A percentile compares a stretch with the other conserved stretches of the same genome.
These are phyloP conservation scores for Zalaria obscura DNA, from an alignment of 2,329 filamentous ascomycete species.

Conservation along the genomic window DNA sequence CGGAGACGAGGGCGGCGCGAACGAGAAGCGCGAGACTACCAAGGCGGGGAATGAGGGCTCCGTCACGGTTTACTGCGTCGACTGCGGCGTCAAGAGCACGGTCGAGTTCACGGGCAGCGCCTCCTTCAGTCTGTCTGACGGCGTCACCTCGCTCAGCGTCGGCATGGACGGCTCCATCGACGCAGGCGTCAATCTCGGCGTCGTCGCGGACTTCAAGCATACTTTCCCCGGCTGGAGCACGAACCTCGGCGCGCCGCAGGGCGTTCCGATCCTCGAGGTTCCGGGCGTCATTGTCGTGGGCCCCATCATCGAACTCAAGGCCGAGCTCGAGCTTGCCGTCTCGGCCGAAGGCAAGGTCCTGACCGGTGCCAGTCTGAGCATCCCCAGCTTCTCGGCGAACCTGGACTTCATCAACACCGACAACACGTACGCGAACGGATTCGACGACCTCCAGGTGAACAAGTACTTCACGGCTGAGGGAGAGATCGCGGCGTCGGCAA, in stretches of 20 bases:
- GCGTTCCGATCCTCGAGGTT: not conserved
- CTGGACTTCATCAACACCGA: conserved; percentile 1
- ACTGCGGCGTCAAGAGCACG: not conserved
- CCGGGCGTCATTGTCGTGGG: not conserved
- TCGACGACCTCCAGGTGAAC: not conserved
- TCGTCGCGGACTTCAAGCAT: not conserved
- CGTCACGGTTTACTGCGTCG: not conserved
- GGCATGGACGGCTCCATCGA: conserved; percentile 1
- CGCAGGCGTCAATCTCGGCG: conserved; percentile 2
- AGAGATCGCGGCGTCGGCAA: not conserved
- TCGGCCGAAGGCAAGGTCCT: not conserved
- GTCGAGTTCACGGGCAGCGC: not conserved
- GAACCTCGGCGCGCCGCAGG: conserved; percentile 1
- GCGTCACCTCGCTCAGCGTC: not conserved
- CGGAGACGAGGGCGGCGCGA: too few species aligned
- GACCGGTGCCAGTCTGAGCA: not conserved
- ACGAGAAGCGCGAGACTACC: too few species aligned
- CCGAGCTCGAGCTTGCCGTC: not conserved
- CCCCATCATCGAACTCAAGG: not conserved
- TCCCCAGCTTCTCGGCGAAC: conserved; percentile 1
- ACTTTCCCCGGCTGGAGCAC: not conserved
- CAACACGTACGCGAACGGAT: not conserved
- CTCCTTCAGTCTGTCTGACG: not conserved
- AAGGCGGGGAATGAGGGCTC: too few species aligned
- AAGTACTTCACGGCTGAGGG: conserved; percentile 1